Evolutionary conservation across 139 green algal species (phyloP), one percentile per base, ranked within the genome.

Genomic region (Protoeuglena noctilucae): DNA sequence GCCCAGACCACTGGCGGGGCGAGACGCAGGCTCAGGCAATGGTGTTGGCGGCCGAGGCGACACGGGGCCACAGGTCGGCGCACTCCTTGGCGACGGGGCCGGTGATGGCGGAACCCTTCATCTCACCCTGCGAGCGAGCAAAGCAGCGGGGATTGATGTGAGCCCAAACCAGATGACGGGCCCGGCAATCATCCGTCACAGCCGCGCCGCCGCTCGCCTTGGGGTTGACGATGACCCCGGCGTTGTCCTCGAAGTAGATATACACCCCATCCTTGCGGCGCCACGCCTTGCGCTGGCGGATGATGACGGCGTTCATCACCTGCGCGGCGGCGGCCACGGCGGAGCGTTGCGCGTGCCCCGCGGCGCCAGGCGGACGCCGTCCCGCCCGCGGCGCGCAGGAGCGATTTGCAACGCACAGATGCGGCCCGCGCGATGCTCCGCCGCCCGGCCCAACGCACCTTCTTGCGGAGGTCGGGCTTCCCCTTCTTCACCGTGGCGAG

Each of bases 231-330:
- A 99, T 98, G 27, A 98, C 90, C 30, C 92, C 92, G 4, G 92
- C 92, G 64, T 99, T 99, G 80, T 99, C 92, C 74, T 98, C 92
- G 71, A 99, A 99, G 81, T 99, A 99, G 60, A 99, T 96, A 76
- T 86, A 95, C 29, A 78, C 74, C 57, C 92, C 92, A 59, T 99
- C 89, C 81, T 95, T 97, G 60, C 92, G 79, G 53, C 92, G 71
- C 81, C 84, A 98, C 24, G 92, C 79, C 84, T 98, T 99, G 62
- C 92, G 75, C 80, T 99, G 92, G 53, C 92, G 79, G 49, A 99
- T 78, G 40, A 99, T 84, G 49, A 99, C 82, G 40, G 40, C 18
- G 40, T 48, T n/a, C n/a, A n/a, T n/a, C n/a, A n/a, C n/a, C n/a
- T n/a, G n/a, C n/a, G n/a, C n/a, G n/a, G n/a, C n/a, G n/a, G n/a